Conservation (phyloP, 176 grass and related monocot species). For the Saccharum spontaneum region DNA sequence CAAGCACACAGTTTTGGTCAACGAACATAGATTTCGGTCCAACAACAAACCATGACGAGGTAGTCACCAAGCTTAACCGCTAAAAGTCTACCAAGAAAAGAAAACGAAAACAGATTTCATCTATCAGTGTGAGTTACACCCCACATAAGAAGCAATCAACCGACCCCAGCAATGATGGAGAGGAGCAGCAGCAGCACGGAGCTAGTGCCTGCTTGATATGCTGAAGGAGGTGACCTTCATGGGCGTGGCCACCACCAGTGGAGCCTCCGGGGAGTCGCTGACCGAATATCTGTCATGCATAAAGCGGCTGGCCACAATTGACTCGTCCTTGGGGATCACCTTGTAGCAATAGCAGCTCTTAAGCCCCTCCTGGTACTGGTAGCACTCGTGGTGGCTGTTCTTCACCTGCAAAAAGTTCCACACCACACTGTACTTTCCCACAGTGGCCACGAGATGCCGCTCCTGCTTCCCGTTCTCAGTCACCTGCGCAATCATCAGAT, state of each 20-base stretch:
- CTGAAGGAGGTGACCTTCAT: conserved; percentile 93
- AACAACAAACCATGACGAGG: too few relatives aligned
- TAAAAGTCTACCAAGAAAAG: background rate
- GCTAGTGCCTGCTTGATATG: conserved; percentile 58
- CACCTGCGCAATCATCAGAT: conserved; percentile 36
- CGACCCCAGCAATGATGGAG: background rate
- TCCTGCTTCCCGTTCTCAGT: conserved; percentile 83
- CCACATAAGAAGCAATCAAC: background rate
- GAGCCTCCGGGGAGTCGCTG: conserved; percentile 69
- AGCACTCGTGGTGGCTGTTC: conserved; percentile 86
- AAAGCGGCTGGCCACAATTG: conserved; percentile 73
- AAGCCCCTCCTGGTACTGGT: conserved; percentile 73
- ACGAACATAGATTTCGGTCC: too few relatives aligned
- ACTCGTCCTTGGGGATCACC: conserved; percentile 85
- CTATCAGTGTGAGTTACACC: conserved; percentile 22
- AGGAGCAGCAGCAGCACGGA: conserved; percentile 3
- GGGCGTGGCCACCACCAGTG: conserved; percentile 80
- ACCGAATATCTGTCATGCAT: conserved; percentile 89
- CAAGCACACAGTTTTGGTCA: too few relatives aligned
- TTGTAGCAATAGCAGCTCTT: conserved; percentile 97
- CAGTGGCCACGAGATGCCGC: conserved; percentile 76
- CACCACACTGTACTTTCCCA: conserved; percentile 88
- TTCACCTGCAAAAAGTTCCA: conserved; percentile 97
- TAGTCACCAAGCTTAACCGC: too few relatives aligned
- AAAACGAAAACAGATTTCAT: background rate